Conservation (phyloP, 2,329 filamentous ascomycete species). For the Trichoderma harzianum region DNA sequence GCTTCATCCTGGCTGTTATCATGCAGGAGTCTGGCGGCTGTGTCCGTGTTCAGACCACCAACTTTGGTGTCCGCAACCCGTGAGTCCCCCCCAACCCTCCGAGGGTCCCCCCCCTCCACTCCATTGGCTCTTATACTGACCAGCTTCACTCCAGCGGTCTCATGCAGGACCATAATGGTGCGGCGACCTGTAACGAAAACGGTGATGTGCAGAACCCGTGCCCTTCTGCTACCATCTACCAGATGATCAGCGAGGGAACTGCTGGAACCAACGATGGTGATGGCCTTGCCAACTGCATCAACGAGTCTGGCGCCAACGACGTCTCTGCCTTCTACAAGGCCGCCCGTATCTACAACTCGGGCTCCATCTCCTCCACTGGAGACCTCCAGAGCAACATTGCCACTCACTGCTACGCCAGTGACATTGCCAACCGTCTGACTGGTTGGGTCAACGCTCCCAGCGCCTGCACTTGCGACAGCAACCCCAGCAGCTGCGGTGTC, state of each 20-base stretch:
- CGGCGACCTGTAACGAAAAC: constrained; percentile 35
- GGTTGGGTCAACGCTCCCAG: constrained; percentile 24
- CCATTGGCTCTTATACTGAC: too few relatives aligned
- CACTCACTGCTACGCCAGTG: constrained; percentile 24
- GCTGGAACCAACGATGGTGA: constrained; percentile 40
- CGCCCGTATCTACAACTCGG: constrained; percentile 25
- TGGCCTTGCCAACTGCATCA: constrained; percentile 33
- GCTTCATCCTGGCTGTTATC: constrained; percentile 43
- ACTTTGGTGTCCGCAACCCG: constrained; percentile 42
- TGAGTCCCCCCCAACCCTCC: too few relatives aligned
- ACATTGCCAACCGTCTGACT: constrained; percentile 25
- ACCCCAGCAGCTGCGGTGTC: constrained; percentile 10
- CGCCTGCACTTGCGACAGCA: constrained; percentile 24
- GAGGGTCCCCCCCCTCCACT: too few relatives aligned
- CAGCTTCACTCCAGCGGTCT: constrained; percentile 27
- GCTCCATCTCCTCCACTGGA: constrained; percentile 23
- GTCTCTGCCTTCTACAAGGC: constrained; percentile 22
- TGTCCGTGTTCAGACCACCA: constrained; percentile 40
- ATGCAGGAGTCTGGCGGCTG: constrained; percentile 46
- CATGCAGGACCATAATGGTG: constrained; percentile 38
- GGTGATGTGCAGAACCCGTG: constrained; percentile 27
- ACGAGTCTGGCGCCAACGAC: constrained; percentile 9
- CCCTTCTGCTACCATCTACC: constrained; percentile 26
- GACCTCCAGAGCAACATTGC: constrained; percentile 21
- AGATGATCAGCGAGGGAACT: constrained; percentile 41